phyloP scores from a whole-genome alignment of 352 stramenopile species.

The Peronospora destructor region DNA sequence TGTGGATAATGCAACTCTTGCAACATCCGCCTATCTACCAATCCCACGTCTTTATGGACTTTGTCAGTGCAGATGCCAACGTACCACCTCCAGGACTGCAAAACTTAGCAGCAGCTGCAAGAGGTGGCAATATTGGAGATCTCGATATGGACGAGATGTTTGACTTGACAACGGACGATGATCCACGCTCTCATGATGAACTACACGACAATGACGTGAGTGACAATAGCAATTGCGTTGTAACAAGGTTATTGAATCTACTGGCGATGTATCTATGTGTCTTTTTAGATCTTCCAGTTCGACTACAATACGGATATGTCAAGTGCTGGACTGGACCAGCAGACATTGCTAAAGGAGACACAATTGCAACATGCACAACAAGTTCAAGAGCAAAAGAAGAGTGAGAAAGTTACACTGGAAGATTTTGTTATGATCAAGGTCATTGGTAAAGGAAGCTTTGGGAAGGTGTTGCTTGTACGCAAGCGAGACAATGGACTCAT shows the following conservation, averaged over 20 bases:
- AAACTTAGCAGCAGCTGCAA: slow-evolving; percentile 7
- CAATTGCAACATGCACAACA: slow-evolving; percentile 41
- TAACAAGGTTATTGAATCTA: too few species aligned
- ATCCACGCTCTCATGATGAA: slow-evolving; percentile 40
- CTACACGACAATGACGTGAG: slow-evolving; percentile 44
- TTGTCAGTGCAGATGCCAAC: slow-evolving; percentile 74
- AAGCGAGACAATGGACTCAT: slow-evolving; percentile 90
- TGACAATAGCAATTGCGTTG: slow-evolving; percentile 7
- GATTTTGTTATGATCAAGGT: slow-evolving; percentile 96
- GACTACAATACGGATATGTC: slow-evolving; percentile 59
- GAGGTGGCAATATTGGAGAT: slow-evolving; percentile 61
- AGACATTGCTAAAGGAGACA: slow-evolving; percentile 45
- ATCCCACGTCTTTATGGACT: slow-evolving; percentile 79
- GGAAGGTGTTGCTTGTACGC: slow-evolving; percentile 94
- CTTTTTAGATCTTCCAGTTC: slow-evolving; percentile 58
- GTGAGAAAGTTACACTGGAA: slow-evolving; percentile 83
- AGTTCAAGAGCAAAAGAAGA: slow-evolving; percentile 32
- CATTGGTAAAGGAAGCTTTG: slow-evolving; percentile 94
- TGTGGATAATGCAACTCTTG: slow-evolving; percentile 79
- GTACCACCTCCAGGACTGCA: slow-evolving; percentile 50
- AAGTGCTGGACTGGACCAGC: slow-evolving; percentile 30
- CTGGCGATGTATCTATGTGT: not conserved
- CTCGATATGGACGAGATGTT: slow-evolving; percentile 83
- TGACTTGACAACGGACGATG: slow-evolving; percentile 59
- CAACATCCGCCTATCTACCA: slow-evolving; percentile 74